phyloP scores from a whole-genome alignment of 805 yeast genomes.

The Candida succiphila region DNA sequence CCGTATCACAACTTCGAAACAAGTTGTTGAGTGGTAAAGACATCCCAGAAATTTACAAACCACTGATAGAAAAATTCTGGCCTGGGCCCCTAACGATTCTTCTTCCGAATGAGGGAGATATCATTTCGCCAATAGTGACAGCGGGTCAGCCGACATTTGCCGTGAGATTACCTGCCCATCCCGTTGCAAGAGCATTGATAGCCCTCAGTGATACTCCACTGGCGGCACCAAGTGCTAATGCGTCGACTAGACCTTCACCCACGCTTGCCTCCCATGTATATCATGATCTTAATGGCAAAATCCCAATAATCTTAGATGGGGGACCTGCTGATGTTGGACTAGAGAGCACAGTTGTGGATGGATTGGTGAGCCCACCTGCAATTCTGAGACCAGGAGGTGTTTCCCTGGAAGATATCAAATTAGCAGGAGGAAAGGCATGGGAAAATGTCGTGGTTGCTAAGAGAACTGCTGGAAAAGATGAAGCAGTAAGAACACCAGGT shows the following conservation, averaged over 20 bases:
- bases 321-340: conserved; percentile 85
- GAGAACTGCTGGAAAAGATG: conserved; percentile 51
- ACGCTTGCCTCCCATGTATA: conserved; percentile 81
- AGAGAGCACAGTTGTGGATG: conserved; percentile 92
- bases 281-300: conserved; percentile 67
- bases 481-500: conserved; percentile 86
- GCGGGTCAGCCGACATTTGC: conserved; percentile 88
- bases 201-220: conserved; percentile 77
- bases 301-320: conserved; percentile 85
- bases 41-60: conserved; percentile 61
- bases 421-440: conserved; percentile 66
- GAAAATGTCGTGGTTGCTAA: conserved; percentile 50
- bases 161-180: conserved; percentile 79
- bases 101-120: conserved; percentile 45
- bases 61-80: conserved; percentile 68
- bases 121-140: conserved; percentile 68
- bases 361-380: conserved; percentile 76
- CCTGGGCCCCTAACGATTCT: conserved; percentile 93
- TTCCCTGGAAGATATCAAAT: conserved; percentile 61
- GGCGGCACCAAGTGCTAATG: conserved; percentile 98
- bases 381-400: conserved; percentile 92
- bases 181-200: conserved; percentile 84
- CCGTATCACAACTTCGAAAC: conserved; percentile 58
- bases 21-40: conserved; percentile 36
- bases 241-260: conserved; percentile 92